Conservation (phyloP, 2,329 filamentous ascomycete genomes). For the Teratosphaeria nubilosa region DNA sequence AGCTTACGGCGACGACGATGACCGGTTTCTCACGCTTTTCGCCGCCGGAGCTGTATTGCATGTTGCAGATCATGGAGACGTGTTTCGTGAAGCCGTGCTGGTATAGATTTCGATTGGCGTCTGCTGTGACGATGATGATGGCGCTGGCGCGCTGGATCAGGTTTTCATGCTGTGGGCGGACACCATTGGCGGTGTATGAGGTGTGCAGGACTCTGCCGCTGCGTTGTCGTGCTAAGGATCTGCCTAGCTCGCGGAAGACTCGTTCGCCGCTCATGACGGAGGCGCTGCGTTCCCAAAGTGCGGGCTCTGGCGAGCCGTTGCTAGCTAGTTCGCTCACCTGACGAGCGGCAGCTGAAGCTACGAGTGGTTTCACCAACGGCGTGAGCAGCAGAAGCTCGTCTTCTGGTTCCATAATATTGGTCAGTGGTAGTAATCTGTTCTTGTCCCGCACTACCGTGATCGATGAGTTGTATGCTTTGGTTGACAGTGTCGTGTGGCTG, state of each 20-base stretch:
- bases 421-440: slow-evolving; percentile 71
- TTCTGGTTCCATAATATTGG: slow-evolving; percentile 67
- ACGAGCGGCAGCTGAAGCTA: slow-evolving; percentile 74
- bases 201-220: slow-evolving; percentile 84
- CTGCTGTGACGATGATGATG: slow-evolving; percentile 83
- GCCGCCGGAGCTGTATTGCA: slow-evolving; percentile 59
- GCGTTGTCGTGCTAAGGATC: slow-evolving; percentile 73
- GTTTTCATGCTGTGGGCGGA: slow-evolving; percentile 86
- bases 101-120: slow-evolving; percentile 88
- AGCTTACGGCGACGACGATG: slow-evolving; percentile 86
- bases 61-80: slow-evolving; percentile 87
- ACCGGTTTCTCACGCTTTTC: slow-evolving; percentile 71
- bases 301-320: slow-evolving; percentile 47
- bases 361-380: slow-evolving; percentile 82
- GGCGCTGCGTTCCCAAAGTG: slow-evolving; percentile 46
- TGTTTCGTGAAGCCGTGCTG: slow-evolving; percentile 94
- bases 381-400: slow-evolving; percentile 86
- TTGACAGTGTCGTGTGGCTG: slow-evolving; percentile 69
- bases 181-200: slow-evolving; percentile 87
- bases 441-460: slow-evolving; percentile 90
- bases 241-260: slow-evolving; percentile 81
- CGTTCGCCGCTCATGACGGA: slow-evolving; percentile 83
- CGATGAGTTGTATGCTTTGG: slow-evolving; percentile 78
- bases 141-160: slow-evolving; percentile 79
- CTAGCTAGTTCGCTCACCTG: slow-evolving; percentile 53